Evolutionary conservation across 257 asterid genomes (phyloP).

Genomic region (Fraxinus excelsior): DNA sequence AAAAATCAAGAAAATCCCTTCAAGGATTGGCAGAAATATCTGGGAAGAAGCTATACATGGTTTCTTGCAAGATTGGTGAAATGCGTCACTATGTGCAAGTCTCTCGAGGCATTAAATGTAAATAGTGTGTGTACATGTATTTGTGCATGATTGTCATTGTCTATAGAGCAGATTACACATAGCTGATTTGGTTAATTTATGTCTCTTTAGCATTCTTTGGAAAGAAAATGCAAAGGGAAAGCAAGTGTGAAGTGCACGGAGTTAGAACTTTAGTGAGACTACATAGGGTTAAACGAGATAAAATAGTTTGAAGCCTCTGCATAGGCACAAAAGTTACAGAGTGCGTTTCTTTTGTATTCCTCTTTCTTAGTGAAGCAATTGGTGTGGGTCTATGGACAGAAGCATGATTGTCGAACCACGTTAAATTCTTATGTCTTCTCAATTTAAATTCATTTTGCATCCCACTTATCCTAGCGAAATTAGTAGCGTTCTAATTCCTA

Average conservation of each 20-base stretch:
- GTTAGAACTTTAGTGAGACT: not conserved
- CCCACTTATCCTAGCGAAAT: not conserved
- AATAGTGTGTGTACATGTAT: not conserved
- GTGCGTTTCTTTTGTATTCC: not conserved
- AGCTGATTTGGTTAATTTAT: not conserved
- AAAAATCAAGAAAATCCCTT: not conserved
- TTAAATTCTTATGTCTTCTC: not conserved
- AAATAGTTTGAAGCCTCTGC: not conserved
- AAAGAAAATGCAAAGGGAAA: not conserved
- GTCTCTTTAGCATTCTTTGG: not conserved
- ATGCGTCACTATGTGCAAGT: not conserved
- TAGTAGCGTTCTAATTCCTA: not conserved
- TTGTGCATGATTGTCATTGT: not conserved
- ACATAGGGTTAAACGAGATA: not conserved
- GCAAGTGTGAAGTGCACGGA: not conserved
- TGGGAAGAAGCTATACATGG: not conserved
- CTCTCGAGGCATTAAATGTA: not conserved
- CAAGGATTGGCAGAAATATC: not conserved
- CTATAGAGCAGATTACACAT: not conserved
- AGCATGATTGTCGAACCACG: not conserved
- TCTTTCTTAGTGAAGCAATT: not conserved
- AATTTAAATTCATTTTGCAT: not conserved
- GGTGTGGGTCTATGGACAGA: not conserved
- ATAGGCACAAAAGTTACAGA: not conserved
- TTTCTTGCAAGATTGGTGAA: not conserved